Evolutionary conservation across 1,139 yeast genomes (phyloP).

Genomic region (Sugiyamaella grinbergsii): DNA sequence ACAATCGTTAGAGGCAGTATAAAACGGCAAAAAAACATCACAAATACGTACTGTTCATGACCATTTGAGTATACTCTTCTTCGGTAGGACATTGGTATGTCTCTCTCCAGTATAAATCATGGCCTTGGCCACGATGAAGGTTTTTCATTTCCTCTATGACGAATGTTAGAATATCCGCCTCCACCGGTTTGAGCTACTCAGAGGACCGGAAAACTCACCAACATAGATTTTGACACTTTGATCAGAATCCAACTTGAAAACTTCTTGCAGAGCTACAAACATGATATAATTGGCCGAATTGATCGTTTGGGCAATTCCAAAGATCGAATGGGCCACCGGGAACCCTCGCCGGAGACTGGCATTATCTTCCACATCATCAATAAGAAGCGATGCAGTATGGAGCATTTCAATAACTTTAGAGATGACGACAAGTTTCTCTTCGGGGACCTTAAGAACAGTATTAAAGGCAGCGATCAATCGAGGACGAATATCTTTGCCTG

Average conservation of each 20-base stretch:
- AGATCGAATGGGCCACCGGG: conserved; percentile 75
- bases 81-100: conserved; percentile 62
- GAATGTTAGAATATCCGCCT: conserved; percentile 38
- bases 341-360: conserved; percentile 71
- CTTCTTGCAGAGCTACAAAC: conserved; percentile 63
- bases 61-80: conserved; percentile 75
- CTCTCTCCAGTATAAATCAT: conserved; percentile 88
- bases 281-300: conserved; percentile 84
- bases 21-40: background rate
- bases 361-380: conserved; percentile 87
- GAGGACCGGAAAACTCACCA: conserved; percentile 25
- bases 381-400: conserved; percentile 66
- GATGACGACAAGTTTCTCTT: conserved; percentile 43
- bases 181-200: conserved; percentile 10
- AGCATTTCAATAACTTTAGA: conserved; percentile 55
- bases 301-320: conserved; percentile 76
- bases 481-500: conserved; percentile 60
- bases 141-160: conserved; percentile 72
- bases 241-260: conserved; percentile 43
- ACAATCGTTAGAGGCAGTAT: conserved; percentile 6
- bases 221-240: conserved; percentile 31
- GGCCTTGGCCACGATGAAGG: conserved; percentile 85
- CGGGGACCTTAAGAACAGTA: conserved; percentile 48
- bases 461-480: conserved; percentile 55
- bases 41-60: conserved; percentile 54